These are phyloP conservation scores for Beauveria brongniartii DNA, from an alignment of 2,329 filamentous ascomycete species.

Conservation along the genomic window DNA sequence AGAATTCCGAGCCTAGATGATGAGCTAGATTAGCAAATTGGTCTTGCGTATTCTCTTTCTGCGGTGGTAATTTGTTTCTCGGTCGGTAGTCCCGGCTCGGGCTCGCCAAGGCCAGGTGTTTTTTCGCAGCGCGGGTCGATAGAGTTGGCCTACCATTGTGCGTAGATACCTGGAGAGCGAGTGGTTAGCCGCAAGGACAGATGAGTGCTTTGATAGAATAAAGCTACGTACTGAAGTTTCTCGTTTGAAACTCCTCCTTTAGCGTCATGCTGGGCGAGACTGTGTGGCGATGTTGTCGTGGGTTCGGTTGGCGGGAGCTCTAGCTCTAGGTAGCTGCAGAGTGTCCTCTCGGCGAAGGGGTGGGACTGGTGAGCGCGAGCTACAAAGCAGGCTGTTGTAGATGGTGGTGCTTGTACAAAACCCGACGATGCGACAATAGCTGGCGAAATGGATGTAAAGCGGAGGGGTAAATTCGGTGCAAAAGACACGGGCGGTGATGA, in stretches of 20 bases:
- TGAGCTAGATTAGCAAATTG: conserved; percentile 3
- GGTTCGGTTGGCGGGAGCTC: background rate
- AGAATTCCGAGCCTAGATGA: conserved; percentile 56
- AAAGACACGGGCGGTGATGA: background rate
- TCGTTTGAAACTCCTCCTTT: conserved; percentile 62
- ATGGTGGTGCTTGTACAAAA: background rate
- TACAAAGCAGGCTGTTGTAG: background rate
- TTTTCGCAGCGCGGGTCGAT: background rate
- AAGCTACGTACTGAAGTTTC: conserved; percentile 61
- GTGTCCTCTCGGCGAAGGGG: conserved; percentile 5
- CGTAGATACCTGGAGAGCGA: conserved; percentile 56
- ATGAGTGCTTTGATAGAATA: background rate
- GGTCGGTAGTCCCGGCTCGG: background rate
- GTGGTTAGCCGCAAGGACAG: conserved; percentile 23
- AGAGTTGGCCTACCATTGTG: conserved; percentile 57
- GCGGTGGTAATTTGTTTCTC: background rate
- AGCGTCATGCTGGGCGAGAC: conserved; percentile 52
- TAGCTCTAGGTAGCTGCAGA: background rate
- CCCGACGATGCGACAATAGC: background rate
- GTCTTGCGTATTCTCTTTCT: background rate
- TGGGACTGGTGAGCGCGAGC: background rate
- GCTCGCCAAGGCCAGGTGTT: background rate
- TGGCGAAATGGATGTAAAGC: background rate
- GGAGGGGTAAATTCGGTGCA: background rate
- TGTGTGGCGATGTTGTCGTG: conserved; percentile 3